These are phyloP conservation scores for Fusarium floridanum DNA, from an alignment of 2,329 filamentous ascomycete genomes.

Conservation along the genomic window DNA sequence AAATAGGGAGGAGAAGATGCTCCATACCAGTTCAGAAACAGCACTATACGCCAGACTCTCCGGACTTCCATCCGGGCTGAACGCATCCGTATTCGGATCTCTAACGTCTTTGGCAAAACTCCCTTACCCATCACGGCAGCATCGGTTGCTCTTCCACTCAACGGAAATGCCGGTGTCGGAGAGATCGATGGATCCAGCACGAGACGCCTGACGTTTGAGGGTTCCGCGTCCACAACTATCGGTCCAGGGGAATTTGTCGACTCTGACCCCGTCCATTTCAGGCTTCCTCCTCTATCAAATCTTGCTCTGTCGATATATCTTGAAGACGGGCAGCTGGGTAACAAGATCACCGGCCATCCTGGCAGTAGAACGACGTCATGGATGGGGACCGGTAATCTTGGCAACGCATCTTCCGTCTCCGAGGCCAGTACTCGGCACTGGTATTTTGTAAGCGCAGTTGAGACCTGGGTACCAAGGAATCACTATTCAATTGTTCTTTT, in stretches of 20 bases:
- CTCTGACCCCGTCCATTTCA: slow-evolving; percentile 29
- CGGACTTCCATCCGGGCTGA: slow-evolving; percentile 26
- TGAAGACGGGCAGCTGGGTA: slow-evolving; percentile 24
- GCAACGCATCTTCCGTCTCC: slow-evolving; percentile 28
- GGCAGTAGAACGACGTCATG: slow-evolving; percentile 35
- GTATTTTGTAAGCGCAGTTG: slow-evolving; percentile 31
- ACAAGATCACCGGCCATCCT: slow-evolving; percentile 30
- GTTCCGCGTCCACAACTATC: slow-evolving; percentile 17
- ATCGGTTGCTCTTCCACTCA: slow-evolving; percentile 13
- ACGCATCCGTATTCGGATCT: slow-evolving; percentile 23
- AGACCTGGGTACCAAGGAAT: slow-evolving; percentile 20
- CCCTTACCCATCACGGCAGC: slow-evolving; percentile 22
- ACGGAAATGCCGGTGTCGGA: slow-evolving; percentile 20
- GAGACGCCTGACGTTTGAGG: slow-evolving; percentile 17
- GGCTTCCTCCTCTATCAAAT: slow-evolving; percentile 20
- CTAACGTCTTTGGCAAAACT: slow-evolving; percentile 33
- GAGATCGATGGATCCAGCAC: slow-evolving; percentile 18
- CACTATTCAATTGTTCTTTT: slow-evolving; percentile 30
- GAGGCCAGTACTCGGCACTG: slow-evolving; percentile 29
- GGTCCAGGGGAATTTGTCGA: slow-evolving; percentile 14
- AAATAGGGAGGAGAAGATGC: slow-evolving; percentile 21
- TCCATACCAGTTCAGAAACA: slow-evolving; percentile 25
- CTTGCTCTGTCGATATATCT: slow-evolving; percentile 27
- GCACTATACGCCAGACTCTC: slow-evolving; percentile 29
- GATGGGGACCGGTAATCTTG: slow-evolving; percentile 28